Base-by-base conservation (phyloP, 2,329 filamentous ascomycete genomes). In the Trichoderma sp. region DNA sequence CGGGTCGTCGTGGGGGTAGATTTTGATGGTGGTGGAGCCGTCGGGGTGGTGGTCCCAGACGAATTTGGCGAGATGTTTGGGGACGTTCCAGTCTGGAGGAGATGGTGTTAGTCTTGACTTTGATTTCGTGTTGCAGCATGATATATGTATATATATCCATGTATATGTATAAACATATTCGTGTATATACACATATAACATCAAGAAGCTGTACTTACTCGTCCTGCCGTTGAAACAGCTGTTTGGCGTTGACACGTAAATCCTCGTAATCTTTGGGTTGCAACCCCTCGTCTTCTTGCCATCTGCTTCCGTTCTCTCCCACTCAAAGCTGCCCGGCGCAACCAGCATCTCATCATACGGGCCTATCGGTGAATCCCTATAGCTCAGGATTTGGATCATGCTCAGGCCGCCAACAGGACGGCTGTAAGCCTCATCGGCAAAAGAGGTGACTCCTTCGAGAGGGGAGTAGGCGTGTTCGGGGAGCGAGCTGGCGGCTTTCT, bases 51-150 rank as follows among this genome's bases (percentile, higher is more conserved):
- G 73, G 16, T 76, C 75, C 80, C 83, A 87, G 16, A 81, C 79
- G 73, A 87, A 87, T 13, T 77, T 77, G 43, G 86, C 86, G 16
- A 87, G 80, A 68, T 87, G 84, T 72, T 87, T 87, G 14, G 85
- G 85, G 35, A 85, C 83, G 72, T 86, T 86, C 85, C 85, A 87
- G 71, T 86, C 83, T 85, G 35, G n/a, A 16, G 24, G 29, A 14
- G 13, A 40, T 5, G 3, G 24, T 63, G 21, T 64, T 63, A 29
- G 21, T 14, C 8, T n/a, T 43, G 14, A 2, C 31, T 47, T 60
- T 14, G 33, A 6, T 47, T 10, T 21, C 37, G 43, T n/a, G 19
- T n/a, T n/a, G 10, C 4, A 47, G 16, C n/a, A 11, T 55, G 29
- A 47, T 27, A 40, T 8, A 37, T 37, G 11, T 40, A 21, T 24